Evolutionary conservation across 768 basidiomycete genomes (phyloP), one percentile per base, ranked within the genome.

Genomic region (Tephrocybe rancida): DNA sequence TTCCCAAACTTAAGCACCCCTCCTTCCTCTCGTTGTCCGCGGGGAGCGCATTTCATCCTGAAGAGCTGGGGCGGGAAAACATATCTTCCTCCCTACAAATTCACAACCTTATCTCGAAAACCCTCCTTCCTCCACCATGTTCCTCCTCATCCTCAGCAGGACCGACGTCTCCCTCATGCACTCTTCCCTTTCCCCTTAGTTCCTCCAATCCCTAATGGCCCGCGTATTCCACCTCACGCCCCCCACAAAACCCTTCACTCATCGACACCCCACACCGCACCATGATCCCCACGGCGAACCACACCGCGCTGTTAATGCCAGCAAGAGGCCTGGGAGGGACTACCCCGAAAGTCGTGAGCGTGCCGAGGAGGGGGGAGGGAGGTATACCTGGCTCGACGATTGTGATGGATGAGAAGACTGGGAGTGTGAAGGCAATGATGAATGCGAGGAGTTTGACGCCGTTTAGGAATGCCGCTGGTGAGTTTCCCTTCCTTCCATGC

Each of bases 221-320:
- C 70, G 66, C 29, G 83, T 83, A 44, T 92, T 86, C 66, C 59
- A 61, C n/a, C 67, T 63, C 22, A 70, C 87, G n/a, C 74, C 76
- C 41, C 10, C 48, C 59, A 16, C 22, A 37, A 50, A n/a, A 48
- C 29, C 37, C 50, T 35, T 63, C 52, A 38, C 53, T 52, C 27
- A 64, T 66, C 50, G 67, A 72, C 48, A 73, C 71, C 10, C 92
- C 92, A 3, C 86, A 82, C 49, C 78, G 93, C 44, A 81, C 79
- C 0, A 69, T 75, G 0, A 65, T 94, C 10, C 71, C 73, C 0
- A 83, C 79, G 46, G 61, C 67, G 7, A 73, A 77, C 38, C 84
- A 92, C 59, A 86, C 78, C 1, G 74, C 80, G 0, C 73, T 97
- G 2, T 89, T 93, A 69, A 96, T 96, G 94, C 92, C 94, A 2